These are phyloP conservation scores for Acanthochlamys bracteata DNA, from an alignment of 106 monocot genomes.

Conservation along the genomic window DNA sequence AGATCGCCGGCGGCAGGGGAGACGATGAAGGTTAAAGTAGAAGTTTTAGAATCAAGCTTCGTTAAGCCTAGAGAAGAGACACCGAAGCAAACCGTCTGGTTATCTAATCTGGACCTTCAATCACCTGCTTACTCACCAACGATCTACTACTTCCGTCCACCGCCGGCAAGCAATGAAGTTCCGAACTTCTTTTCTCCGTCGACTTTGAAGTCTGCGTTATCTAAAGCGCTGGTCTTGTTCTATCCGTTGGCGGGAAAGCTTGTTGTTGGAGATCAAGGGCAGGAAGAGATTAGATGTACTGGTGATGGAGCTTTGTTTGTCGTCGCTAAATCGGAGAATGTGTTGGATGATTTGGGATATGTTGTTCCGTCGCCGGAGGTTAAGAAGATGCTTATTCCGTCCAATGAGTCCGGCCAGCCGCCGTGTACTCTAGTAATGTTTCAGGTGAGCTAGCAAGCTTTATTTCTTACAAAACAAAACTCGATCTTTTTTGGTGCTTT, in stretches of 20 bases:
- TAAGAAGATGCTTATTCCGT: conserved; percentile 19
- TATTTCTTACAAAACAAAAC: neutral
- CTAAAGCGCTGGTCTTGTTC: conserved; percentile 31
- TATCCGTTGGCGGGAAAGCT: conserved; percentile 48
- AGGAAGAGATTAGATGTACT: conserved; percentile 43
- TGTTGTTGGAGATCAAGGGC: conserved; percentile 11
- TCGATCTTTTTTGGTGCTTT: neutral
- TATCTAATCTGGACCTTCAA: conserved; percentile 17
- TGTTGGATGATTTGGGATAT: conserved; percentile 33
- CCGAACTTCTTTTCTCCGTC: conserved; percentile 10
- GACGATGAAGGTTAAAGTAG: conserved; percentile 5
- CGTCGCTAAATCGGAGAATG: conserved; percentile 23
- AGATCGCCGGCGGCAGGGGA: neutral
- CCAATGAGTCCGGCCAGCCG: neutral
- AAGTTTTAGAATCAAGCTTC: conserved; percentile 9
- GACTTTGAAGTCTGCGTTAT: conserved; percentile 14
- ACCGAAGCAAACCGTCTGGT: conserved; percentile 12
- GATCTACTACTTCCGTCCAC: conserved; percentile 13
- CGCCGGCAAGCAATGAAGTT: neutral
- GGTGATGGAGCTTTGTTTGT: conserved; percentile 50
- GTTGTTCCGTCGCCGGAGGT: conserved; percentile 35
- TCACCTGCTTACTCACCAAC: conserved; percentile 7
- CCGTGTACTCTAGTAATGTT: conserved; percentile 4
- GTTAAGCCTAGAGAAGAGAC: conserved; percentile 16
- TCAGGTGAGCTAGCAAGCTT: conserved; percentile 6